These are phyloP conservation scores for Botrytis cinerea DNA, from an alignment of 2,329 filamentous ascomycete genomes.

Conservation along the genomic window DNA sequence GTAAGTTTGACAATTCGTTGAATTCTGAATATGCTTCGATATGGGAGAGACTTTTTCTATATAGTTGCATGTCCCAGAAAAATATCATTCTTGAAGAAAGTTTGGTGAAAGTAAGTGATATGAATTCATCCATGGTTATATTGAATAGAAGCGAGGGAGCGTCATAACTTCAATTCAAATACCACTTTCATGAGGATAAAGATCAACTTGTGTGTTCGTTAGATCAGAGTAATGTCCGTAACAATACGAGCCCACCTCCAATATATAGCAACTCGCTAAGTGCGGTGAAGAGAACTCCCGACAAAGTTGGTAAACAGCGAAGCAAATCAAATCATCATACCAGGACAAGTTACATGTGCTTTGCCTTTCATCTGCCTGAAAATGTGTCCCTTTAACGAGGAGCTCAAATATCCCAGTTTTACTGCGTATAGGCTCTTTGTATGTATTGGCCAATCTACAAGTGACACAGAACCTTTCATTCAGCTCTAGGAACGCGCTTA, in stretches of 20 bases:
- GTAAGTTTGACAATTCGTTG: not conserved
- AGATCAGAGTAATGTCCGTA: not conserved
- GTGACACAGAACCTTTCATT: not conserved
- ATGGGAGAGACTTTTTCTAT: rapidly evolving
- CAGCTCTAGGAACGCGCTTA: not conserved
- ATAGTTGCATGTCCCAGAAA: no score
- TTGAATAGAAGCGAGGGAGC: not conserved
- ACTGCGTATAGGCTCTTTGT: not conserved
- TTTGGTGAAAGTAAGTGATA: not conserved
- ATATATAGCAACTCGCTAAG: not conserved
- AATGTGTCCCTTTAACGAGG: not conserved
- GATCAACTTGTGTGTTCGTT: not conserved
- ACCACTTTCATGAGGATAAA: not conserved
- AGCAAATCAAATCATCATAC: not conserved
- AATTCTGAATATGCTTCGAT: not conserved
- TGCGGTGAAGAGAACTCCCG: not conserved
- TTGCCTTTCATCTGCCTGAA: not conserved
- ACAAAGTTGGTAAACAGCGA: not conserved
- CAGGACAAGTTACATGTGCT: not conserved
- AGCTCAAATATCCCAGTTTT: not conserved
- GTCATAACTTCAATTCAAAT: not conserved
- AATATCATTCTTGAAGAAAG: no score
- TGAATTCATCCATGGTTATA: not conserved
- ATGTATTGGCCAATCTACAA: not conserved
- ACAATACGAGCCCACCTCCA: not conserved